Evolutionary conservation across 805 yeast species (phyloP), one percentile per base, ranked within the genome.

Genomic region (Hanseniaspora singularis): DNA sequence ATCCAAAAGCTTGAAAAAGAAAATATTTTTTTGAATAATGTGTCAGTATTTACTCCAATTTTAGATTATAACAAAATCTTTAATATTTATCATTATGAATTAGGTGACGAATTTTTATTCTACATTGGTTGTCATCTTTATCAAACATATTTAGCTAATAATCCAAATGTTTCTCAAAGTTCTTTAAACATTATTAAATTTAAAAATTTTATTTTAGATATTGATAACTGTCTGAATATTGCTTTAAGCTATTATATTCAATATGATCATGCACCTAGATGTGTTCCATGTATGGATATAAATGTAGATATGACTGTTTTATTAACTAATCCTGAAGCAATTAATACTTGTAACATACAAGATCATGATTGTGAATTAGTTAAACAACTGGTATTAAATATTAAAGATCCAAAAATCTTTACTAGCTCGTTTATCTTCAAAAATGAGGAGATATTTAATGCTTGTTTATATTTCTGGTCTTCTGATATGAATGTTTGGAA

Each of bases 401-500:
- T 43, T 6, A 31, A 19, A 19, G 34, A 38, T 14, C 33, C 48
- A 1, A 22, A 23, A 10, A 23, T 43, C 14, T 43, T 43, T 19
- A 37, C 41, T 4, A 27, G 37, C 4, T 28, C 37, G 7, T 43
- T 36, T 10, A 37, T 43, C 4, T 43, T 43, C 15, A 22, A 43
- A 11, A 37, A 31, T 16, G 30, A 36, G 15, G 34, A 36, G 5
- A 26, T 43, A 1, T 43, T 43, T 31, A 24, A 26, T 5, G 36
- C 48, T 8, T 43, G 48, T 24, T 12, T 43, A 6, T 43, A 43
- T 23, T 43, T 43, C 24, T 43, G 48, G 48, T 28, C 33, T 16
- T 43, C 48, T 4, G 48, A 43, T 14, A 43, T 43, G 48, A 43
- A 37, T 28, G 30, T 43, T n/a, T 43, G 48, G 48, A 43, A 43